A percentile compares a stretch with the other conserved stretches of the same genome.
phyloP scores from a whole-genome alignment of 192 early-diverging fungal species.

The Coemansia sp. region DNA sequence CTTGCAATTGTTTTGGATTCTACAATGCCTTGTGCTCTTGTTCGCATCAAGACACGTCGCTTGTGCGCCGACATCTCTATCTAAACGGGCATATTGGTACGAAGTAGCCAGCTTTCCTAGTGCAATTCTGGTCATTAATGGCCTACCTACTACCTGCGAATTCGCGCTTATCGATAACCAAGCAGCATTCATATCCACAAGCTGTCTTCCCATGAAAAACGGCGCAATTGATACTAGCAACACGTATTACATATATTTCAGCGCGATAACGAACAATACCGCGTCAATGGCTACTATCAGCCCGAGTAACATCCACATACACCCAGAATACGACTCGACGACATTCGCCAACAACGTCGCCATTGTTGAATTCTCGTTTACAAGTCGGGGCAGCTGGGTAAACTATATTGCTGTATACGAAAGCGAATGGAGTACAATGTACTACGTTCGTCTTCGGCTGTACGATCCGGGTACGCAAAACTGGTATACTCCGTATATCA shows the following conservation, averaged over 20 bases:
- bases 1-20: not conserved
- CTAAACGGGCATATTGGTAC: not conserved
- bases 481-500: constrained; percentile 6
- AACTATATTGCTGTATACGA: constrained; percentile 12
- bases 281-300: not conserved
- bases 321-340: constrained; percentile 15
- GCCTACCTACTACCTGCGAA: not conserved
- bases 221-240: not conserved
- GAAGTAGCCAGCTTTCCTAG: constrained; percentile 12
- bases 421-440: constrained; percentile 7
- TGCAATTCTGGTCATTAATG: constrained; percentile 1
- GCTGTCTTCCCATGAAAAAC: constrained; percentile 2
- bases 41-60: not conserved
- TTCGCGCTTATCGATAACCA: constrained; percentile 4
- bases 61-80: not conserved
- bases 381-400: constrained; percentile 4
- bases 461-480: not conserved
- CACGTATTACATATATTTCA: not conserved
- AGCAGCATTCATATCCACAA: not conserved
- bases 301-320: constrained; percentile 16
- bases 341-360: constrained; percentile 38
- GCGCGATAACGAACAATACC: not conserved
- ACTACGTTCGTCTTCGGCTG: constrained; percentile 18
- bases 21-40: not conserved
- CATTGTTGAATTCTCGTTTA: constrained; percentile 8